Evolutionary conservation across 345 rosid species (phyloP), one percentile per base, ranked within the genome.

Genomic region (Arabidopsis arenosa): DNA sequence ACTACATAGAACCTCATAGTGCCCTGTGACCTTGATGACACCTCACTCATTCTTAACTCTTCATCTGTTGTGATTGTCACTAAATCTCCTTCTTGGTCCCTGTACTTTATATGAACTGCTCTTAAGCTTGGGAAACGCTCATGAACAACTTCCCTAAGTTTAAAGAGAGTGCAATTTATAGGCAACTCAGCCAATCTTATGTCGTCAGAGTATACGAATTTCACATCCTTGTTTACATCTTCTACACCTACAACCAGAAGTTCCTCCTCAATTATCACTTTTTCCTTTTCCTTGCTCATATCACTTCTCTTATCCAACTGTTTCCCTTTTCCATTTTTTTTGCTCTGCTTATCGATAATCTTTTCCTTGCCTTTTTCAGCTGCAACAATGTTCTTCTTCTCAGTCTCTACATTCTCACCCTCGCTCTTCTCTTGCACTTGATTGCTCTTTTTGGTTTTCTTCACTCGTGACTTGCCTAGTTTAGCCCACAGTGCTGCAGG

Each of bases 61-160:
- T 92, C 96, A 77, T 92, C 89, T 36, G 85, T 80, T 28, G 96
- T 90, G 67, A 94, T 81, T 59, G 98, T 92, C 74, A 92, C 83
- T 68, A 94, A 80, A 81, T 94, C 97, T 71, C 97, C 96, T 84
- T 94, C 98, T 55, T 82, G 87, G 76, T 94, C 98, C 78, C 80
- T 85, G 83, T 90, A 94, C 75, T 94, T 92, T 68, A 92, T 70
- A 68, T 85, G 96, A 84, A 89, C 84, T 9, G 88, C 86, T 55
- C 86, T 84, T 10, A 80, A 83, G 77, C 83, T 75, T 4, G 95
- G 88, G 82, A 89, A 94, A 45, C 92, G 85, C 59, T 94, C 92
- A 35, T 63, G 74, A 76, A 94, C 84, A 39, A 86, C 85, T 79
- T 92, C 90, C 79, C 89, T 86, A 11, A 92, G 85, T 54, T 89